Conservation (phyloP, 257 asterid genomes). For the Hygrophila difformis region DNA sequence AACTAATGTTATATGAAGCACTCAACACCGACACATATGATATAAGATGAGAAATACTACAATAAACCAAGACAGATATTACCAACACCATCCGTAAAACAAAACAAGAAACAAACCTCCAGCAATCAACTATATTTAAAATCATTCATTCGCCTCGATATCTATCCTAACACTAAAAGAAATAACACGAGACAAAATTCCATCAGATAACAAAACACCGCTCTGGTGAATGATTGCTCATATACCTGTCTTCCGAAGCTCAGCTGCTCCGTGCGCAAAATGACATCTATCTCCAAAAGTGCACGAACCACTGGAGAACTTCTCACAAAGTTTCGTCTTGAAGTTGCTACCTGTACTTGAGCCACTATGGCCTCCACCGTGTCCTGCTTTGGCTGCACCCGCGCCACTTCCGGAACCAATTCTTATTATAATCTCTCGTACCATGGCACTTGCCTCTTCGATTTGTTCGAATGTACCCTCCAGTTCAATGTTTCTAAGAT, state of each 20-base stretch:
- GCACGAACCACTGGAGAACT: constrained; percentile 71
- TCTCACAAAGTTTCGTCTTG: constrained; percentile 82
- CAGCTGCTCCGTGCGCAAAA: constrained; percentile 87
- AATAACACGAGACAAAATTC: no score
- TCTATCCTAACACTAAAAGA: no score
- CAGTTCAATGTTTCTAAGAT: constrained; percentile 70
- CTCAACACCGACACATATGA: no score
- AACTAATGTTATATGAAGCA: no score
- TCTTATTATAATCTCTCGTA: constrained; percentile 54
- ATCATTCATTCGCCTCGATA: no score
- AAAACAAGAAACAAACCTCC: no score
- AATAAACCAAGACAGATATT: no score
- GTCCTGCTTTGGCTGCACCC: constrained; percentile 22
- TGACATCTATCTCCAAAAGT: constrained; percentile 91
- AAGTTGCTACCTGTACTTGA: constrained; percentile 47
- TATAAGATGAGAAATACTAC: no score
- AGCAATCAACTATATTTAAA: no score
- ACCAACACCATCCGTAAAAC: no score
- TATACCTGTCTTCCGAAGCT: constrained; percentile 48
- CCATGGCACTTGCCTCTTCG: constrained; percentile 69
- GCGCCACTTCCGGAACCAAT: constrained; percentile 35
- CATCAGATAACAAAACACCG: no score
- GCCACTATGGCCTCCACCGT: constrained; percentile 36
- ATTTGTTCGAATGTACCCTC: constrained; percentile 86
- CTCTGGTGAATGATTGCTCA: no score